Evolutionary conservation across 108 stramenopile genomes (phyloP).

Genomic region (Discostella stelligeroides): DNA sequence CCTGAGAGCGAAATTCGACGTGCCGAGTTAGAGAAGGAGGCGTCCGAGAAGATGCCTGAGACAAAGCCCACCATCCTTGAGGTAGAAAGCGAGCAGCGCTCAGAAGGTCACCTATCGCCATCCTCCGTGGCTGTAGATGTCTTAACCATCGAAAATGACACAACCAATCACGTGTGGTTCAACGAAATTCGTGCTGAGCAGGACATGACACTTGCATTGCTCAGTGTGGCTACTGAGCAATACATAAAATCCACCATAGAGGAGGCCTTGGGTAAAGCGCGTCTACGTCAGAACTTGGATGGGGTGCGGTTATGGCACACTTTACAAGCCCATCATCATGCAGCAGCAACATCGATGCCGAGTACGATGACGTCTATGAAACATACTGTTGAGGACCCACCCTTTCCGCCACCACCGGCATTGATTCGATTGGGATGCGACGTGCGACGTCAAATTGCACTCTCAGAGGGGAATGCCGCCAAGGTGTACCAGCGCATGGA

Average conservation of each 20-base stretch:
- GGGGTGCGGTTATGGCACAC: conserved; percentile 84
- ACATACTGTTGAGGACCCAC: too few species aligned
- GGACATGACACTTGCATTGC: conserved; percentile 63
- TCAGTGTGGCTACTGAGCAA: conserved; percentile 72
- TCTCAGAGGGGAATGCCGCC: conserved; percentile 79
- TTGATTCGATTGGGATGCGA: conserved; percentile 78
- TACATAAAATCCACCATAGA: conserved; percentile 72
- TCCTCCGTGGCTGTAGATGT: conserved; percentile 4
- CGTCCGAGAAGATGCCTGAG: conserved; percentile 11
- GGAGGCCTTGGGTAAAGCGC: conserved; percentile 67
- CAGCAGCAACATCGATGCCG: conserved; percentile 20
- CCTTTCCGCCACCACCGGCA: conserved; percentile 54
- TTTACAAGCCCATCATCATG: conserved; percentile 51
- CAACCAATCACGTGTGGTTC: conserved; percentile 54
- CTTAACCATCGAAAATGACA: conserved; percentile 25
- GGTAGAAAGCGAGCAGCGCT: background rate
- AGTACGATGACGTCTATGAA: conserved; percentile 8
- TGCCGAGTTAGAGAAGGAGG: conserved; percentile 19
- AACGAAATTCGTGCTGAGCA: conserved; percentile 79
- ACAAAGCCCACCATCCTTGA: conserved; percentile 11
- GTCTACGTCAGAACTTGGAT: conserved; percentile 81
- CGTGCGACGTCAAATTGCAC: conserved; percentile 74
- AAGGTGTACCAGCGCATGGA: conserved; percentile 82
- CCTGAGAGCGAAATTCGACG: conserved; percentile 52
- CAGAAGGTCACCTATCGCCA: background rate